Conservation (phyloP, 2,329 filamentous ascomycete species). For the Rhexocercosporidium sp. region DNA sequence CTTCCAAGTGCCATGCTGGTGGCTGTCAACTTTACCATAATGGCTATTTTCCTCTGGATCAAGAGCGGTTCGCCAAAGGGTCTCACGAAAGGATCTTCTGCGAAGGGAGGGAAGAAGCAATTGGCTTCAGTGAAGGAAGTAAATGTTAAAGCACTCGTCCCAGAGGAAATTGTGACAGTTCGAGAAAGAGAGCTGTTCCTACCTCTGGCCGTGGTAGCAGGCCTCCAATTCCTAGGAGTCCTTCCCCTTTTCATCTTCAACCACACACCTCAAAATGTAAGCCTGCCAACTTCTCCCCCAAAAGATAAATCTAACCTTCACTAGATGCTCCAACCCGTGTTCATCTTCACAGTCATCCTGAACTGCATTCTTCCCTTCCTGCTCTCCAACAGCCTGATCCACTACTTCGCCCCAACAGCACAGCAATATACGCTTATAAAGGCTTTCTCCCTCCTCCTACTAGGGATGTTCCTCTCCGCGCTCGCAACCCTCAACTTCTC, state of each 20-base stretch:
- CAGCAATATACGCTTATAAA: conserved; percentile 83
- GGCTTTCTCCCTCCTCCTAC: conserved; percentile 88
- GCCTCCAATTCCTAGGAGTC: conserved; percentile 76
- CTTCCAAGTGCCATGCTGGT: conserved; percentile 97
- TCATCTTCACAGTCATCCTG: conserved; percentile 59
- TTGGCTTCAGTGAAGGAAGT: conserved; percentile 34
- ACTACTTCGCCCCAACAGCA: conserved; percentile 56
- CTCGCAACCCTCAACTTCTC: conserved; percentile 97
- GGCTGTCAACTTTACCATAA: conserved; percentile 93
- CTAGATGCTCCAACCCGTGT: conserved; percentile 64
- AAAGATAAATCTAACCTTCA: conserved; percentile 8
- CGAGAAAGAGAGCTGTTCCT: conserved; percentile 65
- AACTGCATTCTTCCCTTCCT: conserved; percentile 62
- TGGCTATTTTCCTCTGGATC: conserved; percentile 93
- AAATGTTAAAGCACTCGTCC: conserved; percentile 32
- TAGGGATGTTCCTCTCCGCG: conserved; percentile 90
- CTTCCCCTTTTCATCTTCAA: conserved; percentile 90
- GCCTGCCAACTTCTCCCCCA: conserved; percentile 1
- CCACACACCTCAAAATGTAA: conserved; percentile 67
- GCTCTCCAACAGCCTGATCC: conserved; percentile 60
- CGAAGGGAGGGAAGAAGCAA: conserved; percentile 43
- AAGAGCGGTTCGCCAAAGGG: conserved; percentile 67
- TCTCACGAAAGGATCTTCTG: conserved; percentile 26
- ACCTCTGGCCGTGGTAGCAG: conserved; percentile 74
- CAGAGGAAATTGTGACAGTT: conserved; percentile 31